These are phyloP conservation scores for Suillus sp. DNA, from an alignment of 768 basidiomycete species.

Conservation along the genomic window DNA sequence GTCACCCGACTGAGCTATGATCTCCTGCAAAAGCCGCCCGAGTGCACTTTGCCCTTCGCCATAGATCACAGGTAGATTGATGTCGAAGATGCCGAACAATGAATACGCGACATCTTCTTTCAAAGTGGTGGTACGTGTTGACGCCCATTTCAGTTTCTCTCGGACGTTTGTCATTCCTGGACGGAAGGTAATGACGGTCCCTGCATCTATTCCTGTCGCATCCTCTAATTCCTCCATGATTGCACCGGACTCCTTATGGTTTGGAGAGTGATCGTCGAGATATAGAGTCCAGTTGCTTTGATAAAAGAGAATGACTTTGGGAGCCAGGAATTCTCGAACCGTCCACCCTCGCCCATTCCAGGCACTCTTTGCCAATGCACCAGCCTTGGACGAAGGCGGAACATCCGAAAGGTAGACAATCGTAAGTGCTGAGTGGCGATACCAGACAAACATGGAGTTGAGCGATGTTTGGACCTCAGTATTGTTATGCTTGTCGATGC, in stretches of 20 bases:
- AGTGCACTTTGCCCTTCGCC: neutral
- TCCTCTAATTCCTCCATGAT: neutral
- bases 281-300: neutral
- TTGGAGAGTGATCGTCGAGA: neutral
- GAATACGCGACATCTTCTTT: neutral
- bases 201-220: neutral
- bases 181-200: neutral
- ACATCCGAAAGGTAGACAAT: constrained; percentile 1
- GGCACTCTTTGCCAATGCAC: neutral
- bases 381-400: neutral
- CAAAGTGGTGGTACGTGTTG: neutral
- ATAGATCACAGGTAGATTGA: neutral
- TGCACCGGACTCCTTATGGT: neutral
- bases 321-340: neutral
- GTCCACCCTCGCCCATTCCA: neutral
- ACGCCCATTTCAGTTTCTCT: neutral
- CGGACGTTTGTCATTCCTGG: neutral
- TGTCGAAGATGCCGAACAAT: neutral
- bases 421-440: constrained; percentile 2
- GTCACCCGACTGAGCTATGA: constrained; percentile 1
- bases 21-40: neutral
- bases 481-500: neutral
- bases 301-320: constrained; percentile 1
- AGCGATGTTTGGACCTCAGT: neutral
- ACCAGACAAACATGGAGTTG: constrained; percentile 1